These are phyloP conservation scores for Ramularia collo-cygni DNA, from an alignment of 2,329 filamentous ascomycete genomes.

Conservation along the genomic window DNA sequence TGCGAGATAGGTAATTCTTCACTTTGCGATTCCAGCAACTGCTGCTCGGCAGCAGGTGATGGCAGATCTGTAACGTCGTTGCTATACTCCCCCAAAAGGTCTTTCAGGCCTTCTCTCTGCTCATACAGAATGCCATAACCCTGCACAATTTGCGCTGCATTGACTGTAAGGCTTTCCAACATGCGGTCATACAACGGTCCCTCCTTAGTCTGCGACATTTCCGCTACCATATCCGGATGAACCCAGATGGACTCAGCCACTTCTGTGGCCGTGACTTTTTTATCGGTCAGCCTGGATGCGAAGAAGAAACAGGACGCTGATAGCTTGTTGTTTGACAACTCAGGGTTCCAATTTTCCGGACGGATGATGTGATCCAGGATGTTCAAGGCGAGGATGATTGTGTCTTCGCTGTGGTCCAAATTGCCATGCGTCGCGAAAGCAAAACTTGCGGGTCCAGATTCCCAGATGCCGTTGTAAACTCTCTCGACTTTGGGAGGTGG, in stretches of 20 bases:
- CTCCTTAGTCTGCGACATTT: background rate
- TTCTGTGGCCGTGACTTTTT: conserved; percentile 3
- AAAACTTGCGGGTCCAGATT: conserved; percentile 6
- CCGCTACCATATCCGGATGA: conserved; percentile 3
- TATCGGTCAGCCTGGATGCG: conserved; percentile 10
- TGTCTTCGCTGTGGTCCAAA: conserved; percentile 8
- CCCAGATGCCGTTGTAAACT: conserved; percentile 1
- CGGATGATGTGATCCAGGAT: conserved; percentile 15
- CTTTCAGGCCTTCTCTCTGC: conserved; percentile 7
- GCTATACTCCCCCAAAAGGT: conserved; percentile 10
- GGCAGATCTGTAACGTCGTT: conserved; percentile 6
- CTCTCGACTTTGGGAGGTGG: no score
- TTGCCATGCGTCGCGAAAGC: conserved; percentile 10
- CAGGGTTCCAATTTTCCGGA: conserved; percentile 14
- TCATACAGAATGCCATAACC: conserved; percentile 14
- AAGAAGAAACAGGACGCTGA: conserved; percentile 16
- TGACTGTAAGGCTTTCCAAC: conserved; percentile 2
- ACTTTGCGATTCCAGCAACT: background rate
- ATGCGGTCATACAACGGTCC: no score
- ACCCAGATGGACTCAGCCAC: conserved; percentile 7
- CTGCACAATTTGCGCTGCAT: conserved; percentile 6
- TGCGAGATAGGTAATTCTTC: background rate
- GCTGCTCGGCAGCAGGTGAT: conserved; percentile 1
- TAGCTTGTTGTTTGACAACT: conserved; percentile 11
- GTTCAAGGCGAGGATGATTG: conserved; percentile 14